phyloP scores from a whole-genome alignment of 176 grass and related monocot genomes.

The Zea luxurians region DNA sequence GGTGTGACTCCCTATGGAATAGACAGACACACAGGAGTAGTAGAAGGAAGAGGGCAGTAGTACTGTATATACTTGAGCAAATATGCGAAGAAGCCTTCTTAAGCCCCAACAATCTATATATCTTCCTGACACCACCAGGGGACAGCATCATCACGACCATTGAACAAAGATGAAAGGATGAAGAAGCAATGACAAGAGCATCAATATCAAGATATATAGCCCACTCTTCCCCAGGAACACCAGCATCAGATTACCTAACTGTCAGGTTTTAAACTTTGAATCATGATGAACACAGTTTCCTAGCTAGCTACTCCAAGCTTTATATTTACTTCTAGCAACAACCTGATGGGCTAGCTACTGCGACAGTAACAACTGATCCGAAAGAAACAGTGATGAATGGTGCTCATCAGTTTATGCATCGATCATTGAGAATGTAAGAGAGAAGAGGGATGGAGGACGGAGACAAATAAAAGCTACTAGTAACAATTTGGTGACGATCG shows the following conservation, averaged over 20 bases:
- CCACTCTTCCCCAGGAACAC: slow-evolving; percentile 29
- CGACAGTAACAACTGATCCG: slow-evolving; percentile 12
- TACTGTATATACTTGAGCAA: slow-evolving; percentile 15
- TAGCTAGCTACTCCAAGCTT: slow-evolving; percentile 32
- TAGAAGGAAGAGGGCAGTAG: slow-evolving; percentile 5
- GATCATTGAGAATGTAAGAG: not conserved
- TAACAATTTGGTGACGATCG: slow-evolving; percentile 32
- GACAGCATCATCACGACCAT: slow-evolving; percentile 46
- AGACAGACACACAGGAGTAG: slow-evolving; percentile 15
- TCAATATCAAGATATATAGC: slow-evolving; percentile 28
- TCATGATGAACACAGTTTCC: slow-evolving; percentile 28
- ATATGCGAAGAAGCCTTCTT: slow-evolving; percentile 35
- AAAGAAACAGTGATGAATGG: slow-evolving; percentile 21
- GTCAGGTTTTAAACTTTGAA: slow-evolving; percentile 45
- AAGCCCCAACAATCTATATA: not conserved
- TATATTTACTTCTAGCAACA: slow-evolving; percentile 2
- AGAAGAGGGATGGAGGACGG: not conserved
- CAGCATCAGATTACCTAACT: slow-evolving; percentile 38
- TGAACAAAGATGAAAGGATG: slow-evolving; percentile 1
- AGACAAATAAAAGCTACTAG: not conserved
- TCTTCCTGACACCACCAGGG: slow-evolving; percentile 14
- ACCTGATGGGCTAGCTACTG: slow-evolving; percentile 4
- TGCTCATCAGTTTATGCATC: slow-evolving; percentile 56
- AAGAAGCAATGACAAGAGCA: slow-evolving; percentile 2
- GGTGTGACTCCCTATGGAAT: slow-evolving; percentile 41